Base-by-base conservation (phyloP, 306 rosid genomes). In the Spatholobus suberectus region DNA sequence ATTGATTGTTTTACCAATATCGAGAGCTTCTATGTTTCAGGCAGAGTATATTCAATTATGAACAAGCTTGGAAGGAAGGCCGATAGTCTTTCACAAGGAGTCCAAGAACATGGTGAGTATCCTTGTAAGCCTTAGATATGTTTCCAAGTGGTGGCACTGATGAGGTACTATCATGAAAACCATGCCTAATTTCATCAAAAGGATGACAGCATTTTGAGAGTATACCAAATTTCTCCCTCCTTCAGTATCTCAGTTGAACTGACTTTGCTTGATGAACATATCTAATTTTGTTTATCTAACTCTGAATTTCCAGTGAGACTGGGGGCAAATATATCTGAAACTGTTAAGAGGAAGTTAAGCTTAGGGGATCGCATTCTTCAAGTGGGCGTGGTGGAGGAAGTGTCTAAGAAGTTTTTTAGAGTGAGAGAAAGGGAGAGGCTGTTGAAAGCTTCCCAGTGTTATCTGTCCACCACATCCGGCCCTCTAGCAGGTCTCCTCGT, bases 401-500 rank as follows among this genome's bases (percentile, higher is more conserved):
- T 88, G 32, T 90, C 89, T 55, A 86, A 79, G 83, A 69, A 90
- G 34, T 87, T 84, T 51, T 91, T 93, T 49, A 84, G 63, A 20
- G 83, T 76, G 12, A 72, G 6, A 49, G 89, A 91, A 38, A 91
- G 77, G 37, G 98, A 93, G 80, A 91, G 77, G 72, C 67, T 94
- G 23, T 17, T 82, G 81, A 90, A 86, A 77, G 94, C 83, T 76
- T 86, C 85, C 2, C 92, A 86, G 1, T 93, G 97, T 84, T 86
- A 80, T 88, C 82, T 93, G n/a, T 93, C 94, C 12, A 93, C 97
- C 52, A 88, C 96, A 67, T 89, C 89, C 0, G 96, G 96, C 20
- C 96, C 97, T 24, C 85, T 93, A 27, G 93, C 92, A 7, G 97
- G 97, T 61, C 86, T 91, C 24, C 91, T 93, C 85, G 91, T 93